Evolutionary conservation across 306 rosid species (phyloP), one percentile per base, ranked within the genome.

Genomic region (Arachis hypogaea): DNA sequence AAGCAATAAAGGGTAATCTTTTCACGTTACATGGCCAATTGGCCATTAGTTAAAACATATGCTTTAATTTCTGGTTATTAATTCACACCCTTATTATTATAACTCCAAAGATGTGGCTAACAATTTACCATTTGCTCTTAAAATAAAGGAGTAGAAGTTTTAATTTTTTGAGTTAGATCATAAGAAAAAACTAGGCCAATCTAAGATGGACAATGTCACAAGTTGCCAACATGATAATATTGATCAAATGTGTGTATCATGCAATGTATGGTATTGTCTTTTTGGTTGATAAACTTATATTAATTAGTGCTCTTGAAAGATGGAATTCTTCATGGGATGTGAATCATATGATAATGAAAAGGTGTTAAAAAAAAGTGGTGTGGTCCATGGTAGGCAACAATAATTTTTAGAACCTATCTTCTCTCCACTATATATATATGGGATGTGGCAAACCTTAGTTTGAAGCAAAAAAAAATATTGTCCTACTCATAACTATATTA

Each of bases 301-400:
- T 54, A 77, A n/a, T 50, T 54, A 77, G 70, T 77, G 80, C 77
- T 80, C 57, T 60, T 38, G 68, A 78, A 75, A 80, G 80, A 16
- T 42, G 52, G 54, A 41, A 28, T 22, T 57, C 6, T 52, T n/a
- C 38, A 4, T 57, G 66, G 44, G 9, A 41, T 1, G 0, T 22
- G 28, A 22, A 22, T 22, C 28, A 22, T 22, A 29, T 33, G 38
- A 33, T 33, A 4, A 33, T 33, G 4, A 46, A 73, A 61, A 9
- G 45, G 9, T 49, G 18, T 54, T n/a, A 33, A 33, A 33, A 33
- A 9, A 42, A 44, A 30, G 75, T 63, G 47, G 61, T 42, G 36
- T 42, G 36, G 38, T 42, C 36, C 52, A 33, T 42, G n/a, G 11
- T 36, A 49, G 44, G 29, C 59, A 63, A 41, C 4, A 33, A 33